These are phyloP conservation scores for Amorphotheca resinae DNA, from an alignment of 495 filamentous ascomycete genomes.

Conservation along the genomic window DNA sequence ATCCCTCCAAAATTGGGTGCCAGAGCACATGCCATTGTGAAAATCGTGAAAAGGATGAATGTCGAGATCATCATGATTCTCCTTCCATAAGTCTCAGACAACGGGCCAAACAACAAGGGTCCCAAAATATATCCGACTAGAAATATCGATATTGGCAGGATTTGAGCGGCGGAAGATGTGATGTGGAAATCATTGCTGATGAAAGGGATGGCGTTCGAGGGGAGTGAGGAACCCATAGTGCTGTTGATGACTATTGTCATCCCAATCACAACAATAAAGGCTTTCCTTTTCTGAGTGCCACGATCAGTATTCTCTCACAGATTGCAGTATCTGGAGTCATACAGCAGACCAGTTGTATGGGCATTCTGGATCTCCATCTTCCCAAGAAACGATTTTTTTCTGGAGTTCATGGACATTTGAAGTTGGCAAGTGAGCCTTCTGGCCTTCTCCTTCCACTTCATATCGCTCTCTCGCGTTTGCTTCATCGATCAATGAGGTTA, in stretches of 20 bases:
- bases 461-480: conserved; percentile 25
- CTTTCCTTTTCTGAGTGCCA: conserved; percentile 36
- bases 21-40: conserved; percentile 56
- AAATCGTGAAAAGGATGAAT: conserved; percentile 52
- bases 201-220: conserved; percentile 32
- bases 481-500: conserved; percentile 26
- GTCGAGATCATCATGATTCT: conserved; percentile 44
- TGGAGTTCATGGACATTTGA: conserved; percentile 10
- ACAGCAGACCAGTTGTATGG: conserved; percentile 44
- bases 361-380: conserved; percentile 36
- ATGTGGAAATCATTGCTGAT: conserved; percentile 39
- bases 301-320: neutral
- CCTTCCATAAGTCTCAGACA: conserved; percentile 63
- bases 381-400: conserved; percentile 35
- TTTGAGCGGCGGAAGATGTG: conserved; percentile 39
- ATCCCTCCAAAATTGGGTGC: conserved; percentile 55
- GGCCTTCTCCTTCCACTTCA: conserved; percentile 26
- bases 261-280: conserved; percentile 39
- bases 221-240: conserved; percentile 58
- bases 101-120: conserved; percentile 50
- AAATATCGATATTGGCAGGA: conserved; percentile 67
- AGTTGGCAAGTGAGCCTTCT: conserved; percentile 14
- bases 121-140: conserved; percentile 57
- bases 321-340: neutral
- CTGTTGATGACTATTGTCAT: conserved; percentile 59